Evolutionary conservation across 2,329 filamentous ascomycete genomes (phyloP), one percentile per base, ranked within the genome.

Genomic region (Microcera coccophila): DNA sequence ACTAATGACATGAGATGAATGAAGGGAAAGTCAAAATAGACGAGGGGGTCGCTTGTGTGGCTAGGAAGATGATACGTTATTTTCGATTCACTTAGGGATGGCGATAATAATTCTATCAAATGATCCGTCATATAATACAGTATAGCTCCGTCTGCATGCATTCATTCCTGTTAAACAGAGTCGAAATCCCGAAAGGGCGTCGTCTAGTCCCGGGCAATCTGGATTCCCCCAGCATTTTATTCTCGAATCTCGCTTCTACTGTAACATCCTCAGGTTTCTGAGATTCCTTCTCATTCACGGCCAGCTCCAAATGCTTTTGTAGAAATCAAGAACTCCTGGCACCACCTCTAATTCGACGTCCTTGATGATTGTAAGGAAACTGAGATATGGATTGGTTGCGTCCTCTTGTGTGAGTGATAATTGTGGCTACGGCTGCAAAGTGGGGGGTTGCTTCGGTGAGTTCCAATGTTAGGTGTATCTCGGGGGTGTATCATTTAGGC

Each of bases 11-110:
- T n/a, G n/a, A n/a, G n/a, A n/a, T n/a, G n/a, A n/a, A 43, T 36
- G 39, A 35, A 38, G 43, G 39, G 41, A 41, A 38, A 21, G 26
- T 35, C 39, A 41, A 53, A 42, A 45, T 44, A 49, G 51, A 42
- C 44, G 55, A 45, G 49, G 51, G 53, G 51, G 47, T 54, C 47
- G 53, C 42, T 42, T 24, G 50, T 39, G 41, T 53, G 42, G 33
- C 41, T 42, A 18, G 56, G 38, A 44, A 57, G 43, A 47, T 45
- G 15, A 48, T 41, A 24, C 31, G 42, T 38, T 48, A 44, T 41
- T 44, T 29, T 26, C 17, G 36, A 17, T 40, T 36, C 22, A 26
- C 41, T 37, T 34, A 38, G 29, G 24, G 28, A 16, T n/a, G 16
- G 19, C 40, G 37, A 40, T 42, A 32, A 41, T 40, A 12, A 26